A percentile compares a stretch with the other conserved stretches of the same genome.
These are phyloP conservation scores for Trifolium dubium DNA, from an alignment of 306 rosid genomes.

Conservation along the genomic window DNA sequence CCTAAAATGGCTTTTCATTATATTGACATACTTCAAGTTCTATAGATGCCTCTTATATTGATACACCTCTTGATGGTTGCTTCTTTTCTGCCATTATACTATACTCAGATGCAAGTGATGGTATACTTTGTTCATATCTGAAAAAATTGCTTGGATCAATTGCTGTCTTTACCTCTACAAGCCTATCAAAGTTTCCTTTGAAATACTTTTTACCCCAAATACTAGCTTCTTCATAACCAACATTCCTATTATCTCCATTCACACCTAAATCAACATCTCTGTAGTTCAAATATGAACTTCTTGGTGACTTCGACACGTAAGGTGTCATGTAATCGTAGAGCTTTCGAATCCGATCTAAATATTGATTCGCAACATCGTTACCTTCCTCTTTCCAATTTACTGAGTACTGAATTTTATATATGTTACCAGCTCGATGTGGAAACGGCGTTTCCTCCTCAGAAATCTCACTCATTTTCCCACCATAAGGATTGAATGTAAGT, in stretches of 20 bases:
- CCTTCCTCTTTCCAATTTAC: conserved; percentile 68
- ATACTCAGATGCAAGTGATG: conserved; percentile 49
- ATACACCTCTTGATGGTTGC: neutral
- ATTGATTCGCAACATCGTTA: conserved; percentile 38
- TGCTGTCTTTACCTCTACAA: conserved; percentile 60
- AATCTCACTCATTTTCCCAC: conserved; percentile 74
- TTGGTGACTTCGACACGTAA: conserved; percentile 63
- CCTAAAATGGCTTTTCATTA: conserved; percentile 2
- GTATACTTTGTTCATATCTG: conserved; percentile 74
- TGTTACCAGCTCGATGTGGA: conserved; percentile 78
- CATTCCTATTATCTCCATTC: conserved; percentile 56
- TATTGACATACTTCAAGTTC: neutral
- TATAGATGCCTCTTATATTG: neutral
- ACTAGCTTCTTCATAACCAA: conserved; percentile 58
- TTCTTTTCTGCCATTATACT: conserved; percentile 42
- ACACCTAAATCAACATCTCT: conserved; percentile 77
- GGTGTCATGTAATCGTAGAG: conserved; percentile 71
- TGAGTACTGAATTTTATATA: conserved; percentile 68
- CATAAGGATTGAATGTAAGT: conserved; percentile 64
- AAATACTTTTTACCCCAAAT: conserved; percentile 75
- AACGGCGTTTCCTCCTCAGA: conserved; percentile 63
- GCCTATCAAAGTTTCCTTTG: conserved; percentile 63
- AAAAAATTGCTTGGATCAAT: conserved; percentile 72
- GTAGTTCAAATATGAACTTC: conserved; percentile 73
- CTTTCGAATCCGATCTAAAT: conserved; percentile 52